These are phyloP conservation scores for Zasmidium citrigriseum DNA, from an alignment of 2,329 filamentous ascomycete genomes.

Conservation along the genomic window DNA sequence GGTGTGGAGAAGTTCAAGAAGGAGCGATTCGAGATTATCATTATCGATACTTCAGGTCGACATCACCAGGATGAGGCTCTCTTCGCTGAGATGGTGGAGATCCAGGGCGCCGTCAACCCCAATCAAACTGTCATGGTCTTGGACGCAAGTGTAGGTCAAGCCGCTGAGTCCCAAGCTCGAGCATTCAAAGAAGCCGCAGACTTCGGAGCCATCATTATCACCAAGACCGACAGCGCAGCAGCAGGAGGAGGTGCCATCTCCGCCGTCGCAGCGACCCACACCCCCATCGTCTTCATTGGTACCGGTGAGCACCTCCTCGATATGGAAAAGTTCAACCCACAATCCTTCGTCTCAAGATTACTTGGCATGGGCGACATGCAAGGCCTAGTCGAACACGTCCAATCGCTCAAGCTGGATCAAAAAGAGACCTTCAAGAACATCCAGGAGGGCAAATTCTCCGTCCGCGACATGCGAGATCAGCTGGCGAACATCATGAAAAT, in stretches of 20 bases:
- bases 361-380: constrained; percentile 97
- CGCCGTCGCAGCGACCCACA: constrained; percentile 92
- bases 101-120: constrained; percentile 83
- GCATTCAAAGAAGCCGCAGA: constrained; percentile 97
- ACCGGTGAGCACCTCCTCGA: constrained; percentile 98
- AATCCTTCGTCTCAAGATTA: constrained; percentile 90
- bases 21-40: constrained; percentile 96
- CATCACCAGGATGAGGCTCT: constrained; percentile 93
- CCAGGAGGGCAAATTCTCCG: constrained; percentile 91
- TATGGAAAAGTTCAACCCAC: constrained; percentile 86
- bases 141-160: constrained; percentile 93
- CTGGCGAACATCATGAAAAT: constrained; percentile 99
- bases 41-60: constrained; percentile 93
- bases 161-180: constrained; percentile 89
- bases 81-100: constrained; percentile 97
- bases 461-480: constrained; percentile 92
- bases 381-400: constrained; percentile 92
- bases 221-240: constrained; percentile 95
- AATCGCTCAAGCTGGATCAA: constrained; percentile 91
- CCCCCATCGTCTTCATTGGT: constrained; percentile 96
- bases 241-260: constrained; percentile 96
- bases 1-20: constrained; percentile 99
- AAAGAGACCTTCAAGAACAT: constrained; percentile 99
- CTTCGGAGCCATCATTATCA: constrained; percentile 98
- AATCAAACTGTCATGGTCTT: constrained; percentile 99